A percentile compares a stretch with the other conserved stretches of the same genome.
phyloP scores from a whole-genome alignment of 805 yeast genomes.

The Teunomyces stri region DNA sequence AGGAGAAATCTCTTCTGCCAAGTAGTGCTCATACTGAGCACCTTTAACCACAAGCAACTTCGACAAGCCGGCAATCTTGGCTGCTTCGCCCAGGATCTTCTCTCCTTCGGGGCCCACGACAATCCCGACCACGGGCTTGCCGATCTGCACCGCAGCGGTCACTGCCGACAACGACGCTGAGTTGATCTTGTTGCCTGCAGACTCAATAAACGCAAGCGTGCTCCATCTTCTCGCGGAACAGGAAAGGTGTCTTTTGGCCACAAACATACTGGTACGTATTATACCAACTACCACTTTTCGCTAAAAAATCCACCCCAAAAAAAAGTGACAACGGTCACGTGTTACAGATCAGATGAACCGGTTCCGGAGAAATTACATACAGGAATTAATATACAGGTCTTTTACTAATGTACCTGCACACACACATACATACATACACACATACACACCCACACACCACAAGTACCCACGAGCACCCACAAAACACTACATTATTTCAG shows the following conservation, averaged over 20 bases:
- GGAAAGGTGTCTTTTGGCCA: constrained; percentile 48
- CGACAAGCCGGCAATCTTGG: constrained; percentile 51
- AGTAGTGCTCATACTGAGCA: constrained; percentile 58
- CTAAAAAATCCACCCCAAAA: too few relatives aligned
- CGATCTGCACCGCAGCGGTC: constrained; percentile 73
- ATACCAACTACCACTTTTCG: neutral
- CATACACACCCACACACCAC: too few relatives aligned
- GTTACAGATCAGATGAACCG: constrained; percentile 1
- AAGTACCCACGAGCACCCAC: too few relatives aligned
- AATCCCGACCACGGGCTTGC: constrained; percentile 78
- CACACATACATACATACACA: too few relatives aligned
- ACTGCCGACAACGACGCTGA: constrained; percentile 72
- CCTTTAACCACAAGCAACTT: constrained; percentile 61
- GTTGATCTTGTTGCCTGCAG: constrained; percentile 48
- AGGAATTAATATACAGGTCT: neutral
- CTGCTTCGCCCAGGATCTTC: constrained; percentile 41
- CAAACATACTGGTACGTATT: constrained; percentile 3
- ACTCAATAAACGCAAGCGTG: constrained; percentile 76
- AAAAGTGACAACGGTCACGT: neutral
- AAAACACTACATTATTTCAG: too few relatives aligned
- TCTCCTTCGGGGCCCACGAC: constrained; percentile 66
- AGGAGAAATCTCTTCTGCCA: constrained; percentile 84
- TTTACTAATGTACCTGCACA: constrained; percentile 1
- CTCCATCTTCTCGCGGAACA: constrained; percentile 20
- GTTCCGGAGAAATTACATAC: neutral